These are phyloP conservation scores for Rhizophora apiculata DNA, from an alignment of 345 rosid genomes.

Conservation along the genomic window DNA sequence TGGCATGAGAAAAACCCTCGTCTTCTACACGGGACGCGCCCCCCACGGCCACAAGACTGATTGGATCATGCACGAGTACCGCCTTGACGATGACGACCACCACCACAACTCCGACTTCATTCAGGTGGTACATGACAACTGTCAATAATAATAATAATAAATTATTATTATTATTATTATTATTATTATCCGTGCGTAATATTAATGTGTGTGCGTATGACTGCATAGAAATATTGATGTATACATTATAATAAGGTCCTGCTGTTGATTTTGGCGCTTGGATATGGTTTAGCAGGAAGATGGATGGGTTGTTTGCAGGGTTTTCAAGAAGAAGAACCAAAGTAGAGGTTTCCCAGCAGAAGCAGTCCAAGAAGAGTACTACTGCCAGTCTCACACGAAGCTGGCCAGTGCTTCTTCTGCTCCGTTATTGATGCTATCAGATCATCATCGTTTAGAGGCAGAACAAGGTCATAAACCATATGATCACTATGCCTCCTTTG, in stretches of 20 bases:
- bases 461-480: conserved; percentile 31
- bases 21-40: conserved; percentile 96
- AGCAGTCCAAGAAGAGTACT: conserved; percentile 37
- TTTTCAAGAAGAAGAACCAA: conserved; percentile 75
- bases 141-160: no score
- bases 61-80: conserved; percentile 99
- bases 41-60: conserved; percentile 98
- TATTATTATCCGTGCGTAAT: no score
- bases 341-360: conserved; percentile 54
- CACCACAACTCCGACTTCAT: conserved; percentile 39
- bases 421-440: background rate
- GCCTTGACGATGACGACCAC: conserved; percentile 50
- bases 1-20: conserved; percentile 97
- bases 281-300: conserved; percentile 47
- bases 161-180: no score
- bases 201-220: no score
- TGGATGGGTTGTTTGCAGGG: conserved; percentile 67
- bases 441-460: conserved; percentile 8
- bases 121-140: conserved; percentile 40
- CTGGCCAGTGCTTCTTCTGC: conserved; percentile 15
- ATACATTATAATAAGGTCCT: no score
- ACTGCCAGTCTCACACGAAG: conserved; percentile 24
- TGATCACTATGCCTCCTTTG: conserved; percentile 27
- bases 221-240: no score
- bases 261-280: background rate